Conservation (phyloP, 768 basidiomycete species). For the Agrocybe pediades region DNA sequence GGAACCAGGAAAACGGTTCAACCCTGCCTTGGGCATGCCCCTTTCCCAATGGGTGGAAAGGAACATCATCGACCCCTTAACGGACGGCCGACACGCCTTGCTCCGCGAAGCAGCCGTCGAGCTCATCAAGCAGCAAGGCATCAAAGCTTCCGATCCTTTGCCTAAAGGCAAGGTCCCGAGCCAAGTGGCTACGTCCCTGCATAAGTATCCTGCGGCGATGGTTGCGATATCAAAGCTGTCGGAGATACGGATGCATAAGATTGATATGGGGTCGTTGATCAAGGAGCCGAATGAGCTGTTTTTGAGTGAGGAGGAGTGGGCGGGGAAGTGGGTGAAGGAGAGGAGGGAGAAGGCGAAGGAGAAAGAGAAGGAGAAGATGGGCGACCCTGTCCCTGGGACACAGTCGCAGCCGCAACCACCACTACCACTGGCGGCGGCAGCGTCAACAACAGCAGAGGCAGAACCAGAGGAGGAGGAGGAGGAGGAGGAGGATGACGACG, state of each 20-base stretch:
- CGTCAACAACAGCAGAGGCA: conserved; percentile 1
- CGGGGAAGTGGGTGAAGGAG: conserved; percentile 43
- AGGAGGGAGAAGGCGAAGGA: conserved; percentile 20
- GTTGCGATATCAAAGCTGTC: conserved; percentile 40
- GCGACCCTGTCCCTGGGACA: background rate
- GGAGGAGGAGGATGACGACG: conserved; percentile 7
- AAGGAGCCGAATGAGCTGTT: conserved; percentile 48
- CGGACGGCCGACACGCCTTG: conserved; percentile 47
- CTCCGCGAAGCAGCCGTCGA: conserved; percentile 40
- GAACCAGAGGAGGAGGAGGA: conserved; percentile 8
- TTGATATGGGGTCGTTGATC: conserved; percentile 56
- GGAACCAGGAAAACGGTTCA: conserved; percentile 14
- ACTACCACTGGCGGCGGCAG: background rate
- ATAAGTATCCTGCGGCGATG: conserved; percentile 43
- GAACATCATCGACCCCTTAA: conserved; percentile 47
- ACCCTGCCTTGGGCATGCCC: conserved; percentile 33
- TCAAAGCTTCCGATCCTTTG: background rate
- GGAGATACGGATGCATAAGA: conserved; percentile 46
- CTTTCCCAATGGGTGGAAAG: conserved; percentile 44
- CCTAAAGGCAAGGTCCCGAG: conserved; percentile 25
- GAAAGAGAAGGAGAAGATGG: background rate
- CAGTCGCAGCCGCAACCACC: background rate
- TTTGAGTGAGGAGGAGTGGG: conserved; percentile 54
- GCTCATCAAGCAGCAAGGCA: conserved; percentile 11
- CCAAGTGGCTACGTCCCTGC: conserved; percentile 41